Evolutionary conservation across 2,329 filamentous ascomycete species (phyloP).

Genomic region (Daldinia sp.): DNA sequence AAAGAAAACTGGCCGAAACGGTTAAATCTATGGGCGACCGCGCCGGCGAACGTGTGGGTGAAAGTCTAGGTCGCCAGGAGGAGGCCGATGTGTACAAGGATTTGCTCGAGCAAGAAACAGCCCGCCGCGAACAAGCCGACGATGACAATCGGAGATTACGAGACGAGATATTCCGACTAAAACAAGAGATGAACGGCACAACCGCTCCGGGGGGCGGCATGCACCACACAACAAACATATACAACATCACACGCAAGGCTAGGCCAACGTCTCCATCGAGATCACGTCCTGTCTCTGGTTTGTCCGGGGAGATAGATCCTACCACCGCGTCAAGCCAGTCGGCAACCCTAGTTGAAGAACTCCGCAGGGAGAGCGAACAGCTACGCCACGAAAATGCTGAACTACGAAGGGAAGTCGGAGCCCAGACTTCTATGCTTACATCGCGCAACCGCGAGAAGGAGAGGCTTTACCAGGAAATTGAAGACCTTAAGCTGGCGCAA

Average conservation of each 20-base stretch:
- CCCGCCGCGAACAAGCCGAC: slow-evolving; percentile 86
- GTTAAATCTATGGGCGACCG: slow-evolving; percentile 64
- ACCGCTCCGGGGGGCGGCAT: slow-evolving; percentile 40
- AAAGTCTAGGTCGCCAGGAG: slow-evolving; percentile 62
- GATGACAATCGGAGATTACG: slow-evolving; percentile 85
- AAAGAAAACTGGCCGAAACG: slow-evolving; percentile 84
- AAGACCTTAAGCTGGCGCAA: slow-evolving; percentile 90
- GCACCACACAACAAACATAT: slow-evolving; percentile 71
- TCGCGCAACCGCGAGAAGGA: slow-evolving; percentile 96
- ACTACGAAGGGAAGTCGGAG: slow-evolving; percentile 87
- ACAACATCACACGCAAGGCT: slow-evolving; percentile 68
- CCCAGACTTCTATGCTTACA: slow-evolving; percentile 96
- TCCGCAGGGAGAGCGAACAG: slow-evolving; percentile 73
- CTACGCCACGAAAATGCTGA: slow-evolving; percentile 93
- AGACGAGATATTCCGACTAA: slow-evolving; percentile 82
- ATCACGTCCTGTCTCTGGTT: slow-evolving; percentile 58
- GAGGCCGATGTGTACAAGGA: slow-evolving; percentile 93
- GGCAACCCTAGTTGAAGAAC: slow-evolving; percentile 78
- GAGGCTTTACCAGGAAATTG: slow-evolving; percentile 93
- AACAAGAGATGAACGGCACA: slow-evolving; percentile 61
- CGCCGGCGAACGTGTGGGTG: slow-evolving; percentile 54
- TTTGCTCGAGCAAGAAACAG: slow-evolving; percentile 89
- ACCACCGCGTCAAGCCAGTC: slow-evolving; percentile 64
- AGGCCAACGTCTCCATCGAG: slow-evolving; percentile 56
- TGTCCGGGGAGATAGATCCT: slow-evolving; percentile 61